phyloP scores from a whole-genome alignment of 2,329 filamentous ascomycete genomes.

The Dactylellina leptospora region DNA sequence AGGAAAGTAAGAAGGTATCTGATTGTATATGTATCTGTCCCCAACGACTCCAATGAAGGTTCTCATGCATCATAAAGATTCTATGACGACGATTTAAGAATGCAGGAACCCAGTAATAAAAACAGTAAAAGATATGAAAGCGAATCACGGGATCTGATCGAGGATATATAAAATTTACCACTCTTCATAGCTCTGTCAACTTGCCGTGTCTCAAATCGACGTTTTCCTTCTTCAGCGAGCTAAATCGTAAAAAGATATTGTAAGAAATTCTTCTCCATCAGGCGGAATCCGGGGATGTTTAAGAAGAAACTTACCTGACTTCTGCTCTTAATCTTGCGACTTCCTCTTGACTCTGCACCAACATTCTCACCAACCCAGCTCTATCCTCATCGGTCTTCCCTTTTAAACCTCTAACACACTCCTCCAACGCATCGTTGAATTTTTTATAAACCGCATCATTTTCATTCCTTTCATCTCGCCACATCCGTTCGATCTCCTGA shows the following conservation, averaged over 20 bases:
- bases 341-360: slow-evolving; percentile 81
- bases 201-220: slow-evolving; percentile 41
- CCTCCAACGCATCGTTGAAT: slow-evolving; percentile 89
- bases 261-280: background rate
- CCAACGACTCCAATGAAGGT: no score
- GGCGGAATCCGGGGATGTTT: background rate
- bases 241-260: background rate
- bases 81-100: no score
- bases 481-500: slow-evolving; percentile 55
- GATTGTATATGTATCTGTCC: no score
- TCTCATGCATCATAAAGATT: no score
- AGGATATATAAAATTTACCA: slow-evolving; percentile 1
- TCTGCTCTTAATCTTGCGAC: slow-evolving; percentile 81
- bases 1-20: no score
- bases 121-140: background rate
- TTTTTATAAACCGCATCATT: slow-evolving; percentile 91
- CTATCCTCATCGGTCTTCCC: slow-evolving; percentile 77
- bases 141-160: background rate
- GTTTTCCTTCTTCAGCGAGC: slow-evolving; percentile 50
- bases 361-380: slow-evolving; percentile 70
- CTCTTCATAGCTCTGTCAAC: slow-evolving; percentile 35
- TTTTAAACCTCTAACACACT: slow-evolving; percentile 79
- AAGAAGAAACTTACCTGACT: slow-evolving; percentile 64
- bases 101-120: no score
- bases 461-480: slow-evolving; percentile 64